Evolutionary conservation across 2,329 filamentous ascomycete genomes (phyloP).

Genomic region (Calonectria pteridis): DNA sequence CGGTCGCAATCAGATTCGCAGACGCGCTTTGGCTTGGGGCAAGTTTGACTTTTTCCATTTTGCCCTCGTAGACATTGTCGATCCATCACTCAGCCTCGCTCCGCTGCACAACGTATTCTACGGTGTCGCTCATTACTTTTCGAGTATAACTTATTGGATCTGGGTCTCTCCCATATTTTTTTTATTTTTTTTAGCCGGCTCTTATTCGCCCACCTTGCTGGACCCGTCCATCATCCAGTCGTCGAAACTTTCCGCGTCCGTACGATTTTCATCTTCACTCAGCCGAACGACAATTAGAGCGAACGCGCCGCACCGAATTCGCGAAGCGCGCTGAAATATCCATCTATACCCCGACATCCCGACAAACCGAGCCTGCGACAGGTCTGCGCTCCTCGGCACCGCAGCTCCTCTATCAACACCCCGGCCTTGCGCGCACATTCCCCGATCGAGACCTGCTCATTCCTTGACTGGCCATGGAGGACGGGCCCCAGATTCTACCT

Average conservation of each 20-base stretch:
- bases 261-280: conserved; percentile 10
- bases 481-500: conserved; percentile 55
- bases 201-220: conserved; percentile 21
- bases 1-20: conserved; percentile 2
- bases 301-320: conserved; percentile 7
- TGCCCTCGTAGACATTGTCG: neutral
- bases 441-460: conserved; percentile 13
- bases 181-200: conserved; percentile 6
- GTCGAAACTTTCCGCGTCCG: conserved; percentile 17
- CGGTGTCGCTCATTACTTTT: neutral
- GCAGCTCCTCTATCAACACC: conserved; percentile 5
- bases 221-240: conserved; percentile 15
- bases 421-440: conserved; percentile 9
- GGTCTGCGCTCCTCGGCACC: conserved; percentile 7
- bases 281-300: neutral
- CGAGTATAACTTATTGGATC: neutral
- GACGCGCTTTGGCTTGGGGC: conserved; percentile 5
- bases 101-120: neutral
- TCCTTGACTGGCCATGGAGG: conserved; percentile 57
- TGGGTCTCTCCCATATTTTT: neutral
- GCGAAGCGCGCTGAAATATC: neutral
- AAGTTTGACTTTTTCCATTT: conserved; percentile 4
- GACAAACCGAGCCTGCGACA: conserved; percentile 8
- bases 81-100: neutral
- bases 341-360: neutral